phyloP scores from a whole-genome alignment of 2,329 filamentous ascomycete species.

The Emergomyces africanus region DNA sequence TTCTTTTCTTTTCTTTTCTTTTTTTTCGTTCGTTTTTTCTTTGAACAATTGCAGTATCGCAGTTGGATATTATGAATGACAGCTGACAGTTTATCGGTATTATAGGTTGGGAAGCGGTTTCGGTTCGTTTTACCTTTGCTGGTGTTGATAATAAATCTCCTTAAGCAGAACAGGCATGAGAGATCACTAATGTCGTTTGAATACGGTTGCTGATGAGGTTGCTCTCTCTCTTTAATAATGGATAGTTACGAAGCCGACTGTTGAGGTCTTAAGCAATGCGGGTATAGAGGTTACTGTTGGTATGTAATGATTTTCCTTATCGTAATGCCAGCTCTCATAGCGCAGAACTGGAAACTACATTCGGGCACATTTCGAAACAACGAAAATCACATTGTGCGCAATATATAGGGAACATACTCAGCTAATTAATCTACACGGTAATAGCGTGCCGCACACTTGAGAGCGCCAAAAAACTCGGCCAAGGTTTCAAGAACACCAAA shows the following conservation, averaged over 20 bases:
- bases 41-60: background rate
- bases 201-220: background rate
- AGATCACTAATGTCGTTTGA: background rate
- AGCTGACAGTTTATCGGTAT: background rate
- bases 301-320: slow-evolving; percentile 24
- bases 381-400: background rate
- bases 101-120: slow-evolving; percentile 13
- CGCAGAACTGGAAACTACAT: too few species aligned
- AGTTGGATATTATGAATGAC: background rate
- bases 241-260: slow-evolving; percentile 48
- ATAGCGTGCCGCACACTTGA: slow-evolving; percentile 71
- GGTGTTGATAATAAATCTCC: too few species aligned
- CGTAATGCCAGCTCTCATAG: background rate
- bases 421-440: background rate
- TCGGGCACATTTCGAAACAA: too few species aligned
- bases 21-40: too few species aligned
- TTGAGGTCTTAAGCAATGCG: slow-evolving; percentile 49
- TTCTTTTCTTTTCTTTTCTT: too few species aligned
- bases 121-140: slow-evolving; percentile 5
- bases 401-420: background rate
- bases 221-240: slow-evolving; percentile 1
- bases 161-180: too few species aligned
- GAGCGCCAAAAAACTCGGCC: slow-evolving; percentile 60
- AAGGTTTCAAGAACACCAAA: slow-evolving; percentile 56
- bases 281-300: slow-evolving; percentile 54